A percentile compares a stretch with the other conserved stretches of the same genome.
These are phyloP conservation scores for Tuctoria greenei DNA, from an alignment of 176 grass and related monocot species.

Conservation along the genomic window DNA sequence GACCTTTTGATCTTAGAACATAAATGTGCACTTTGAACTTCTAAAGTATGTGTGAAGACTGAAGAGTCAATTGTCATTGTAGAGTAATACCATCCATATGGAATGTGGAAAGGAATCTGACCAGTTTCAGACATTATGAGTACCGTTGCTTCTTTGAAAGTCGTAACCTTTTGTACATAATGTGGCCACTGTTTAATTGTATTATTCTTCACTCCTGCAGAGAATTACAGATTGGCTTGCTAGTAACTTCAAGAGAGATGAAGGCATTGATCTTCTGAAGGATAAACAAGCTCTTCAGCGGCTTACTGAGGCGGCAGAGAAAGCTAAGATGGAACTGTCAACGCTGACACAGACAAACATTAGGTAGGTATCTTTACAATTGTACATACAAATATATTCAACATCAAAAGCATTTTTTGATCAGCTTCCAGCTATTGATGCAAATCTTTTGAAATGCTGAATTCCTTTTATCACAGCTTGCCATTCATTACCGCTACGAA, in stretches of 20 bases:
- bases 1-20: background rate
- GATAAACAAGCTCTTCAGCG: conserved; percentile 98
- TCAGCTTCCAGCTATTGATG: conserved; percentile 1
- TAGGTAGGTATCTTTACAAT: conserved; percentile 50
- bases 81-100: background rate
- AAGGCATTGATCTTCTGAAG: conserved; percentile 90
- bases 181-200: conserved; percentile 3
- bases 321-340: conserved; percentile 98
- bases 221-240: conserved; percentile 97
- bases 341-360: conserved; percentile 90
- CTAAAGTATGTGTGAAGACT: conserved; percentile 28
- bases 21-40: conserved; percentile 7
- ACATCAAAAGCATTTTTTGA: background rate
- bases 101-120: background rate
- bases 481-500: conserved; percentile 89
- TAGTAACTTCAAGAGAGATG: conserved; percentile 87
- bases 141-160: background rate
- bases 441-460: background rate
- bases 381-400: background rate
- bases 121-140: conserved; percentile 6
- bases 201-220: conserved; percentile 44
- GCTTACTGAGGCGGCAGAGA: conserved; percentile 94
- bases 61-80: conserved; percentile 2
- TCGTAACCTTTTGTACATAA: background rate
- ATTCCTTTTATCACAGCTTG: conserved; percentile 51